Evolutionary conservation across 179 eudicot species (phyloP).

Genomic region (Heliamphora pulchella): DNA sequence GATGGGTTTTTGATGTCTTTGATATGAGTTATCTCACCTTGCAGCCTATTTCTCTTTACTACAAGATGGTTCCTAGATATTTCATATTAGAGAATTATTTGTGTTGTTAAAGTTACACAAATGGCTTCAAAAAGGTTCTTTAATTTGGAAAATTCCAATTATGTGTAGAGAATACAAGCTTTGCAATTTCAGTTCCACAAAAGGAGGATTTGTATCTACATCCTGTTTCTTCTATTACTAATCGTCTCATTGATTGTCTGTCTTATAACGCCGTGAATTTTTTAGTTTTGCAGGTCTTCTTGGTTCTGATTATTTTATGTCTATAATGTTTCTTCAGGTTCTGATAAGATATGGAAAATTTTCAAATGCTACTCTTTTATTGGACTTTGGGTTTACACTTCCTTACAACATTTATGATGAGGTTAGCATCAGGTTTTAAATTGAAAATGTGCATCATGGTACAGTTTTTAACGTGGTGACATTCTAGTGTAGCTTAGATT

Average conservation of each 20-base stretch:
- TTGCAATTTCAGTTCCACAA: conserved; percentile 8
- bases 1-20: conserved; percentile 4
- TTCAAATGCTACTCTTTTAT: conserved; percentile 57
- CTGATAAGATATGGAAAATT: conserved; percentile 73
- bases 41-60: background rate
- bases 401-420: conserved; percentile 63
- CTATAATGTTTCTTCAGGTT: conserved; percentile 37
- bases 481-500: background rate
- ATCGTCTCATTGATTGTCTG: background rate
- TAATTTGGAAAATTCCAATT: background rate
- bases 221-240: background rate
- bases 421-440: conserved; percentile 37
- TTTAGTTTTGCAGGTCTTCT: background rate
- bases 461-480: background rate
- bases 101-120: background rate
- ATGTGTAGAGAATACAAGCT: background rate
- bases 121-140: background rate
- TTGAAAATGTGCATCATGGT: background rate
- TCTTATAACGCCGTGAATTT: background rate
- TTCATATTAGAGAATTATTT: background rate
- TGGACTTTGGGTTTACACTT: conserved; percentile 75
- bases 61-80: background rate
- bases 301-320: conserved; percentile 6
- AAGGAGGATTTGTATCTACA: background rate
- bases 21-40: background rate